Evolutionary conservation across 2,329 filamentous ascomycete species (phyloP), one percentile per base, ranked within the genome.

Genomic region (Aspergillus hiratsukae): DNA sequence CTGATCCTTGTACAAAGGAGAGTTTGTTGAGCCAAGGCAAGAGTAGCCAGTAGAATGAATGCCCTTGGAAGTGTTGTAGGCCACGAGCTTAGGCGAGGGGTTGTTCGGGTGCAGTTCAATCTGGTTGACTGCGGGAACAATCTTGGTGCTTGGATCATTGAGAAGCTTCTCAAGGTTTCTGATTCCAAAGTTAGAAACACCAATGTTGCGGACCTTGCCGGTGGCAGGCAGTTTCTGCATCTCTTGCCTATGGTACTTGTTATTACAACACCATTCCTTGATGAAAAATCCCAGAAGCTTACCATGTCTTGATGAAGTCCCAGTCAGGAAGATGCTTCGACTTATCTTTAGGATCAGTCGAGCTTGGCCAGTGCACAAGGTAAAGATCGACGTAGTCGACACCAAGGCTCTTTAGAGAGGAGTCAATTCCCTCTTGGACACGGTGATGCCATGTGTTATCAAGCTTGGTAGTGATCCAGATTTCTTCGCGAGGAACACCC

Each of bases 111-210:
- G 82, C 51, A 78, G 61, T 65, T 84, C 81, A 50, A 83, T 70
- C 69, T 84, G 79, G 66, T 81, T 78, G 31, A 76, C 79, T 4
- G 80, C 78, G n/a, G 81, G 77, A 51, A 80, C 70, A 51, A 81
- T 76, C 56, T 71, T 76, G 52, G 72, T 72, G 87, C 72, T 86
- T 86, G 69, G 72, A 64, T 88, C 82, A 64, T 81, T 84, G 59
- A 94, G 79, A 57, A 94, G 81, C 73, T 84, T 89, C 80, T 93
- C 88, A 40, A 94, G 78, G 75, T 94, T 89, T 73, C 79, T 84
- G 72, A 92, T 90, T 61, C 82, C 87, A 72, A 95, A 94, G 81
- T 95, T 95, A 74, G 88, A 91, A 56, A 94, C 88, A 66, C 90
- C 90, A 70, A 93, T 91, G 78, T 90, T 90, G 75, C 81, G 83